phyloP scores from a whole-genome alignment of 345 rosid genomes.

The Brassica cretica region DNA sequence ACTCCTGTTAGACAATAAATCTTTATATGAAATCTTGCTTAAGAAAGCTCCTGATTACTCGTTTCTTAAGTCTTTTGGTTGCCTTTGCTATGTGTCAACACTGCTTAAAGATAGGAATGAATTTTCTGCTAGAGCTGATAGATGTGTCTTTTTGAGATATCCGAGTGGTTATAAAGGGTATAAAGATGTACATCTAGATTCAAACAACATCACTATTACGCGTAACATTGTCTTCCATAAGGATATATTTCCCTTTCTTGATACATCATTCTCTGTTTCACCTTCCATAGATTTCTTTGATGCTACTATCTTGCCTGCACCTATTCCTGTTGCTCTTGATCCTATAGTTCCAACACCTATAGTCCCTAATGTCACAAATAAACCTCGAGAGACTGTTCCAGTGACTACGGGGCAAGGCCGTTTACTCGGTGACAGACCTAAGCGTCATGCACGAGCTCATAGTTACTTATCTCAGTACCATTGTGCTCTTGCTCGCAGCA shows the following conservation, averaged over 20 bases:
- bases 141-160: background rate
- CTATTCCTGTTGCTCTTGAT: background rate
- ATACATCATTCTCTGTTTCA: background rate
- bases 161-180: background rate
- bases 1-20: background rate
- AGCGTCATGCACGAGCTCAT: background rate
- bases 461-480: background rate
- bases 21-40: too few species aligned
- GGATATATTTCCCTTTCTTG: background rate
- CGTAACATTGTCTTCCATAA: background rate
- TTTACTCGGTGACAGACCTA: background rate
- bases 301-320: background rate
- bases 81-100: background rate
- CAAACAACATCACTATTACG: background rate
- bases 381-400: background rate
- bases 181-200: background rate
- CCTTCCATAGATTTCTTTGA: background rate
- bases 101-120: background rate
- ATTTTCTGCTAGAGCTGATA: background rate
- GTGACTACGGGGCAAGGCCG: background rate
- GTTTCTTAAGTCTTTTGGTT: background rate
- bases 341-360: background rate
- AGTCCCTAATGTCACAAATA: background rate
- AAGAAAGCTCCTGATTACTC: background rate
- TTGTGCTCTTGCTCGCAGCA: background rate